Base-by-base conservation (phyloP, 345 rosid species). In the Streptanthus diversifolius region DNA sequence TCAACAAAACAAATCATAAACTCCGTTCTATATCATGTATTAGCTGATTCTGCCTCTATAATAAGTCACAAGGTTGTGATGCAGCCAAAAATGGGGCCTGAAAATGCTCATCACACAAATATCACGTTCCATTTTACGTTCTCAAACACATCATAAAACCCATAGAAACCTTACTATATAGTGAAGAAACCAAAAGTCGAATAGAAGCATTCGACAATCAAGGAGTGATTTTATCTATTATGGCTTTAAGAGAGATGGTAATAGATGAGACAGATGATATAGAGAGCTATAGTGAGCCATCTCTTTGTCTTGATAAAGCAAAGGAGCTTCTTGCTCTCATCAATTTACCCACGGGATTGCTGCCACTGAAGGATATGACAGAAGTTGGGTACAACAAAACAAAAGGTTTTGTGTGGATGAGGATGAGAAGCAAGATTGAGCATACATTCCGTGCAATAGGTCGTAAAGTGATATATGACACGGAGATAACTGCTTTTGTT, bases 401-500 rank as follows among this genome's bases (percentile, higher is more conserved):
- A 36, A 77, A 87, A 0, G 87, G 95, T 10, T 87, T 89, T 83
- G 82, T 89, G 21, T 89, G 90, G 95, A 52, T 87, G 61, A 87
- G 61, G 87, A 88, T 80, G 80, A 82, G 77, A 75, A 78, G 71
- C 55, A 63, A 74, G 54, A 77, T 43, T 30, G 77, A 80, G 56
- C 89, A 85, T 74, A 71, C 44, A 54, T 86, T 85, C 75, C 43
- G 5, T 2, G 58, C 24, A 1, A 78, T 86, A 15, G 84, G 82
- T 8, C 68, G 74, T 14, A 75, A 48, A 21, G 85, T 81, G 24
- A 66, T 75, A 5, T 87, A 86, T 56, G 91, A 82, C 8, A 72
- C 76, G 1, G 86, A 85, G 64, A 75, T 89, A 18, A 81, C 95
- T 5, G 84, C 80, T 0, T 85, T 82, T 32, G 82, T 85, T 1